Evolutionary conservation across 345 rosid species (phyloP).

Genomic region (Eucalyptus regnans): DNA sequence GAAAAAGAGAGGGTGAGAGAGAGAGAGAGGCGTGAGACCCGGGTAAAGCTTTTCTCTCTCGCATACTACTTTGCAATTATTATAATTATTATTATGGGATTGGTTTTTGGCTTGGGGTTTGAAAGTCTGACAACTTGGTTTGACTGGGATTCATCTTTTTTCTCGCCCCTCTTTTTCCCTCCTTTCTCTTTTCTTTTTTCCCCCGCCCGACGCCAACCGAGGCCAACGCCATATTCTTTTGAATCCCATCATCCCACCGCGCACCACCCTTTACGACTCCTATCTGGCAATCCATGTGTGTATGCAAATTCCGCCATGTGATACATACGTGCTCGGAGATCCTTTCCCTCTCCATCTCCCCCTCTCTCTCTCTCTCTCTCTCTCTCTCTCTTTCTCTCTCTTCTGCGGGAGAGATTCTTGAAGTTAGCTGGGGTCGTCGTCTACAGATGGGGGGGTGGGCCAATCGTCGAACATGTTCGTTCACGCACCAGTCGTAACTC

Average conservation of each 20-base stretch:
- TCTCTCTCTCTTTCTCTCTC: not conserved
- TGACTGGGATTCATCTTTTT: conserved; percentile 12
- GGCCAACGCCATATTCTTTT: conserved; percentile 1
- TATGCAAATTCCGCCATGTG: not conserved
- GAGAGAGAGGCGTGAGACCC: not conserved
- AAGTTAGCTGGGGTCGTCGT: not conserved
- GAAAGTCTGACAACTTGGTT: conserved; percentile 10
- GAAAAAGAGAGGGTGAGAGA: not conserved
- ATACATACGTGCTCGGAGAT: not conserved
- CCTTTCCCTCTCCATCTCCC: not conserved
- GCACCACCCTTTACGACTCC: not conserved
- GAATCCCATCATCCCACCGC: conserved; percentile 10
- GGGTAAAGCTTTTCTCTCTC: not conserved
- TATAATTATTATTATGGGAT: not conserved
- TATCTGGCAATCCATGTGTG: not conserved
- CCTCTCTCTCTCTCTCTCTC: not conserved
- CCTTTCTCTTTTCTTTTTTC: not conserved
- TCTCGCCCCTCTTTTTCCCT: not conserved
- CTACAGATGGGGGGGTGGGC: not conserved
- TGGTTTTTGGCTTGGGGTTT: not conserved
- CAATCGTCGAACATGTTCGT: not conserved
- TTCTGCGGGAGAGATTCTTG: not conserved
- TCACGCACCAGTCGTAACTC: not conserved
- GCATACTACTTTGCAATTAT: not conserved
- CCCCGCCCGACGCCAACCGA: conserved; percentile 12